These are phyloP conservation scores for Phytopythium boreale DNA, from an alignment of 352 stramenopile genomes.

Conservation along the genomic window DNA sequence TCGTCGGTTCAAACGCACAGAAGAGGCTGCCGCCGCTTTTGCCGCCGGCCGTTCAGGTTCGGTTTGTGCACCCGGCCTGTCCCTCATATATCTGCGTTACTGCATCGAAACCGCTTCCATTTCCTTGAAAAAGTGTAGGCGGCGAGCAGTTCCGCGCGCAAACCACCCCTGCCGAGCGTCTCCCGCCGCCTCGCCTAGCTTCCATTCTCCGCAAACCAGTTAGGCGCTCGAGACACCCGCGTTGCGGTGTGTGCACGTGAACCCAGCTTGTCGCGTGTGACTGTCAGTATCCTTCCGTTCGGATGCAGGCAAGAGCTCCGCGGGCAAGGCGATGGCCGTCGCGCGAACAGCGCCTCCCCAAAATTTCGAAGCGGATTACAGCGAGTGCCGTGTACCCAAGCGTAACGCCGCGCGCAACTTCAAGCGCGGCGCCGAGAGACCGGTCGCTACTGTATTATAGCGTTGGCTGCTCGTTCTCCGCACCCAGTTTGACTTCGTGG, in stretches of 20 bases:
- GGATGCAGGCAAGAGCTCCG: neutral
- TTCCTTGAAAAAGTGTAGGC: neutral
- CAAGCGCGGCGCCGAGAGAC: neutral
- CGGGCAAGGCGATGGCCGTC: too few species aligned
- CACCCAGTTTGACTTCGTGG: neutral
- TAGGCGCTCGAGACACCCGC: neutral
- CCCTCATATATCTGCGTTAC: neutral
- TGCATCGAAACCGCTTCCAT: neutral
- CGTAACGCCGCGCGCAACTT: slow-evolving; percentile 1
- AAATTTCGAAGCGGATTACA: slow-evolving; percentile 3
- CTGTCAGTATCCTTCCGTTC: neutral
- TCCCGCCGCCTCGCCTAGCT: neutral
- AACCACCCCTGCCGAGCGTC: too few species aligned
- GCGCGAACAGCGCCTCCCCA: neutral
- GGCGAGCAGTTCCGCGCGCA: neutral
- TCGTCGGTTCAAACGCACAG: neutral
- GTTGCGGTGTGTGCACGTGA: too few species aligned
- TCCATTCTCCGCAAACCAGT: neutral
- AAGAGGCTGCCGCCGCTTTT: too few species aligned
- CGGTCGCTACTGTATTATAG: neutral
- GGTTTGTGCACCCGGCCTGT: neutral
- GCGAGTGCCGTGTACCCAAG: neutral
- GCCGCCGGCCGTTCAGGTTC: neutral
- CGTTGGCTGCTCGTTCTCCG: neutral
- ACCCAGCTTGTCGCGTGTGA: too few species aligned